Conservation (phyloP, 768 basidiomycete genomes). For the Suillus cothurnatus region DNA sequence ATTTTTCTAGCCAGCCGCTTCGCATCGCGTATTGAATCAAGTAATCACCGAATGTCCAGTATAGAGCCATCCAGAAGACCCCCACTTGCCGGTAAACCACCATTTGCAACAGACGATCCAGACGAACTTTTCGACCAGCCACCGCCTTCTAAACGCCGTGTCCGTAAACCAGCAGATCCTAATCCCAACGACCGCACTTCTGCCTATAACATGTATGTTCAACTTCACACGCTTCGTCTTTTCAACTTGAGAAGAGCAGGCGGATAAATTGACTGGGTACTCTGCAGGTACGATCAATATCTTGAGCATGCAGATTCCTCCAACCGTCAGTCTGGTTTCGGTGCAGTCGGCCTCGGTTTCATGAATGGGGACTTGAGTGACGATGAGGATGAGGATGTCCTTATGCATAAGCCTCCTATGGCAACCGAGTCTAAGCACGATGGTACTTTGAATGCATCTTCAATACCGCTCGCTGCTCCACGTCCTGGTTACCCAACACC, state of each 20-base stretch:
- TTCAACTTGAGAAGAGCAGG: not conserved
- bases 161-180: constrained; percentile 46
- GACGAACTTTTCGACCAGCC: constrained; percentile 59
- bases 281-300: constrained; percentile 64
- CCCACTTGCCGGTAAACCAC: constrained; percentile 5
- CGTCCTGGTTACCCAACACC: constrained; percentile 75
- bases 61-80: constrained; percentile 1
- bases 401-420: constrained; percentile 10
- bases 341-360: constrained; percentile 51
- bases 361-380: constrained; percentile 47
- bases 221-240: constrained; percentile 10
- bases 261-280: constrained; percentile 1
- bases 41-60: constrained; percentile 1
- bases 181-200: constrained; percentile 61
- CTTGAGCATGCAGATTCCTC: constrained; percentile 37
- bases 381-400: constrained; percentile 35
- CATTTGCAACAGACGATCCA: constrained; percentile 67
- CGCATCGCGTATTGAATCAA: constrained; percentile 1
- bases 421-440: constrained; percentile 25
- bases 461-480: constrained; percentile 62
- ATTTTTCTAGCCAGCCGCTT: constrained; percentile 2
- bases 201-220: constrained; percentile 70
- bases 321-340: constrained; percentile 55
- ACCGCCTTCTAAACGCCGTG: constrained; percentile 38
- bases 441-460: constrained; percentile 15